Base-by-base conservation (phyloP, 2,329 filamentous ascomycete species). In the Neofusicoccum sp. region DNA sequence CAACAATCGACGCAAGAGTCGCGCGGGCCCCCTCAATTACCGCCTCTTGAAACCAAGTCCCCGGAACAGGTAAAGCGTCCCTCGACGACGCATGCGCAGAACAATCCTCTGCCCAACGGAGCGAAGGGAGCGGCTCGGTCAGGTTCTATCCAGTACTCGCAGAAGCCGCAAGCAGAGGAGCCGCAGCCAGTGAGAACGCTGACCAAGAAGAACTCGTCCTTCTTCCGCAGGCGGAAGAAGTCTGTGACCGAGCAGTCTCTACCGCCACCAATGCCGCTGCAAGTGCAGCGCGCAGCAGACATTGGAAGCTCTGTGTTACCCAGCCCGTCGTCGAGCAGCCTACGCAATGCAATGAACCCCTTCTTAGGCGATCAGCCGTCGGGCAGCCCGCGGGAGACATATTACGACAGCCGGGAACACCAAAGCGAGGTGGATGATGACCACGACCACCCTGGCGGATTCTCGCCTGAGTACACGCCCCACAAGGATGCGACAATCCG, bases 141-240 rank as follows among this genome's bases (percentile, higher is more conserved):
- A 14, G 43, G 58, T 4, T 49, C 61, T 56, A 59, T 43, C 24
- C 8, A 26, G 16, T n/a, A 26, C 6, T 12, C 51, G 60, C 49
- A 57, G 26, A 40, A 44, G 16, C 36, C 28, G 41, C 40, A 62
- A 6, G 36, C 34, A 59, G 31, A 44, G 6, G 43, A 59, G 2
- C 24, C 41, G 14, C 57, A 49, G 9, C 63, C 65, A 49, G 69
- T 67, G 53, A 68, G 65, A 26, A 69, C 70, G 3, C 78, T 97
- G 56, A 89, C 90, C 68, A 97, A 97, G 80, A 97, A 97, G 75
- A 86, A 91, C 3, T 96, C 93, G 1, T 93, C 91, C 0, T 98
- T 99, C 78, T 98, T 98, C 78, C 85, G 95, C 64, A 84, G 95
- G 62, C 85, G 93, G 64, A 98, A 98, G 84, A 96, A 93, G 82